Percentiles rank a stretch among this genome's conserved stretches.
phyloP scores from a whole-genome alignment of 345 rosid genomes.

The Hirschfeldia incana region DNA sequence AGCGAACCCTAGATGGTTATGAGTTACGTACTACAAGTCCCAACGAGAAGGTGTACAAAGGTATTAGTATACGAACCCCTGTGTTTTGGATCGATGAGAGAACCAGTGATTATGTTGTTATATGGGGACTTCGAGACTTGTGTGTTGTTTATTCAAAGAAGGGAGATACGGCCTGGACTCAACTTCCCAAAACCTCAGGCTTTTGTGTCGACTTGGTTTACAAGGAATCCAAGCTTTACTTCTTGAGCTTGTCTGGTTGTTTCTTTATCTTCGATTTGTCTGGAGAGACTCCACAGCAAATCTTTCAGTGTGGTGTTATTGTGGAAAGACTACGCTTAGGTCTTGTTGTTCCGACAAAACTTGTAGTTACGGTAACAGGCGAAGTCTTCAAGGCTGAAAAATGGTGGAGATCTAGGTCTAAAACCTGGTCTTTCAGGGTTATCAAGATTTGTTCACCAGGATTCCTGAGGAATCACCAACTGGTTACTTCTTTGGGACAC shows the following conservation, averaged over 20 bases:
- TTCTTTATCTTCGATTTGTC: background rate
- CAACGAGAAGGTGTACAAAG: background rate
- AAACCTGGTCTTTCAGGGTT: background rate
- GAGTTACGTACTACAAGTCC: background rate
- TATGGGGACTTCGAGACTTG: background rate
- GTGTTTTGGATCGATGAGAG: background rate
- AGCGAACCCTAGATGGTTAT: background rate
- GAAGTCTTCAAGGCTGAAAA: background rate
- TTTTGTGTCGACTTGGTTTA: background rate
- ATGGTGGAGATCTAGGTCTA: background rate
- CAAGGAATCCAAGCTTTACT: slow-evolving; percentile 7
- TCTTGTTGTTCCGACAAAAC: background rate
- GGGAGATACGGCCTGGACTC: background rate
- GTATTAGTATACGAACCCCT: background rate
- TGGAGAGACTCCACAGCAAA: background rate
- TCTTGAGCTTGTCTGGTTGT: background rate
- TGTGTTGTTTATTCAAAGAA: background rate
- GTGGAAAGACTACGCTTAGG: background rate
- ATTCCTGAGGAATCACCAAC: background rate
- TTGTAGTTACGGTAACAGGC: background rate
- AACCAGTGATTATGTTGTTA: background rate
- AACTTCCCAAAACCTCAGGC: background rate
- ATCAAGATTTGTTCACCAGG: background rate
- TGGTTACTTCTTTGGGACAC: background rate
- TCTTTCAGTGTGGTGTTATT: background rate